Evolutionary conservation across 192 early-diverging fungal species (phyloP).

Genomic region (Coemansia sp.): DNA sequence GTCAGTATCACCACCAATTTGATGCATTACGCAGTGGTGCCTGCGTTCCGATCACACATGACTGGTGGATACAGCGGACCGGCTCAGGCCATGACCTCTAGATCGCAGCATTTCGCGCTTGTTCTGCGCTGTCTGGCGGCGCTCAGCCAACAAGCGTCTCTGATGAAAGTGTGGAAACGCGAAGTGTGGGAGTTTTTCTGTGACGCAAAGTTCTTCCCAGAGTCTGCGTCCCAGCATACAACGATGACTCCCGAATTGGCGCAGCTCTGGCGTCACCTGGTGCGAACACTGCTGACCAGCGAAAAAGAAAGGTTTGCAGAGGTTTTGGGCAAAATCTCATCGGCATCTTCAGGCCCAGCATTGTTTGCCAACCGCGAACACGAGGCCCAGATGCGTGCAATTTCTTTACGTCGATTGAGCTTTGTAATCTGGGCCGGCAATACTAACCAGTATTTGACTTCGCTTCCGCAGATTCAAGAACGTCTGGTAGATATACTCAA

Average conservation of each 20-base stretch:
- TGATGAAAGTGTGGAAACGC: conserved; percentile 51
- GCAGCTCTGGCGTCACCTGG: conserved; percentile 68
- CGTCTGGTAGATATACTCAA: conserved; percentile 89
- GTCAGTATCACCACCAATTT: conserved; percentile 65
- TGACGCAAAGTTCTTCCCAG: conserved; percentile 51
- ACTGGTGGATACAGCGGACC: conserved; percentile 51
- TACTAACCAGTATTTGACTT: conserved; percentile 75
- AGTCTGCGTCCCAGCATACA: conserved; percentile 10
- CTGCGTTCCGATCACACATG: conserved; percentile 65
- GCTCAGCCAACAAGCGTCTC: conserved; percentile 38
- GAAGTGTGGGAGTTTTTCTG: conserved; percentile 55
- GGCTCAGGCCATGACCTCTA: conserved; percentile 24
- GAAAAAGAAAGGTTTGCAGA: conserved; percentile 82
- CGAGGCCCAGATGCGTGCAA: conserved; percentile 68
- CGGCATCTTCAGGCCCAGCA: conserved; percentile 60
- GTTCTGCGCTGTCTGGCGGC: conserved; percentile 37
- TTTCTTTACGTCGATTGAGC: conserved; percentile 74
- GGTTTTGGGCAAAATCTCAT: conserved; percentile 70
- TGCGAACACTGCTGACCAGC: conserved; percentile 67
- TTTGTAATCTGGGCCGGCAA: conserved; percentile 77
- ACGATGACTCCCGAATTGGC: conserved; percentile 40
- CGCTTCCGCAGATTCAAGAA: conserved; percentile 80
- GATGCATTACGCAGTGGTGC: conserved; percentile 81
- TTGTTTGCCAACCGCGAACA: conserved; percentile 84
- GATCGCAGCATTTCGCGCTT: conserved; percentile 40